These are phyloP conservation scores for Aquanectria penicillioides DNA, from an alignment of 2,329 filamentous ascomycete genomes.

Conservation along the genomic window DNA sequence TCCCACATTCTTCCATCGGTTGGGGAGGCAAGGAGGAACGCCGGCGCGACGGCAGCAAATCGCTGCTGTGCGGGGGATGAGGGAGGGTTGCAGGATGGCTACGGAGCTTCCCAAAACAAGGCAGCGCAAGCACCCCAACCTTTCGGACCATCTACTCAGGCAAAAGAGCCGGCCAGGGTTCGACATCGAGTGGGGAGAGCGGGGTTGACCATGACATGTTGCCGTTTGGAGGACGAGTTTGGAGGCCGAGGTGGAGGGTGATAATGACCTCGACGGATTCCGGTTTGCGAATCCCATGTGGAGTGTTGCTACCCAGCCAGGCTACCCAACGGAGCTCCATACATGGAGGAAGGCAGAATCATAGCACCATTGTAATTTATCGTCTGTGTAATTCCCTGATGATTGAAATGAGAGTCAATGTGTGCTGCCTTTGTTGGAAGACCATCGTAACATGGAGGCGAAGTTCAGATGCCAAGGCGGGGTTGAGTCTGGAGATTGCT, in stretches of 20 bases:
- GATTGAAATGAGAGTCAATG: slow-evolving; percentile 2
- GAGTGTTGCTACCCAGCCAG: no score
- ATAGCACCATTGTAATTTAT: not conserved
- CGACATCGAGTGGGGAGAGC: slow-evolving; percentile 20
- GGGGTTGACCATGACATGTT: slow-evolving; percentile 27
- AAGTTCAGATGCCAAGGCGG: slow-evolving; percentile 1
- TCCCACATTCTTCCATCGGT: slow-evolving; percentile 14
- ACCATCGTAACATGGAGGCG: slow-evolving; percentile 4
- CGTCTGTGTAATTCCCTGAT: not conserved
- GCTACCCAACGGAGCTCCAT: not conserved
- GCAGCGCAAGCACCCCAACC: slow-evolving; percentile 14
- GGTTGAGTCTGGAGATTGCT: slow-evolving; percentile 2
- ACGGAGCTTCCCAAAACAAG: slow-evolving; percentile 26
- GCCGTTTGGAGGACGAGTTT: slow-evolving; percentile 11
- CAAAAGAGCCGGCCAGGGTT: slow-evolving; percentile 18
- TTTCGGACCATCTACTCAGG: slow-evolving; percentile 6
- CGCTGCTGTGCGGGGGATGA: slow-evolving; percentile 20
- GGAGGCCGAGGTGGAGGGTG: slow-evolving; percentile 18
- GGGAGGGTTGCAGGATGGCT: slow-evolving; percentile 13
- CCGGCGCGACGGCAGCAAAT: slow-evolving; percentile 21
- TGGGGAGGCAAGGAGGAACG: slow-evolving; percentile 15
- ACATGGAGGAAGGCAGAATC: not conserved
- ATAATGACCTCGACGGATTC: slow-evolving; percentile 4
- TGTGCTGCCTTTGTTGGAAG: not conserved
- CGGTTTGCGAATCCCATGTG: slow-evolving; percentile 12